phyloP scores from a whole-genome alignment of 2,329 filamentous ascomycete species.

The Achaetomium macrosporum region DNA sequence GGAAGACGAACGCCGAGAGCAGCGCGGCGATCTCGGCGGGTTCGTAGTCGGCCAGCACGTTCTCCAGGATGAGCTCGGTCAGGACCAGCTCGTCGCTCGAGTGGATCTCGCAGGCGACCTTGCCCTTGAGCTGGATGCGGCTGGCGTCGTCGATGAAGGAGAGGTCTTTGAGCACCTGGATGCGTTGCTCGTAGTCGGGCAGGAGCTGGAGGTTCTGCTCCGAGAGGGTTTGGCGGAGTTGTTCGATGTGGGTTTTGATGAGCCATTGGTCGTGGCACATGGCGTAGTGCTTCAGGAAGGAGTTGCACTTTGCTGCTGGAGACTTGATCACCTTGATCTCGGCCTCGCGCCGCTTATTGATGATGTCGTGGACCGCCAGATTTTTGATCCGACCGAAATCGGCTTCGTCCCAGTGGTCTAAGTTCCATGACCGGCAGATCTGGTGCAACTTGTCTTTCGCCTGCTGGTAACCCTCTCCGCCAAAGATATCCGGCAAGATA shows the following conservation, averaged over 20 bases:
- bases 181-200: conserved; percentile 93
- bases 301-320: conserved; percentile 62
- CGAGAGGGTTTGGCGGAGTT: conserved; percentile 82
- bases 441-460: conserved; percentile 65
- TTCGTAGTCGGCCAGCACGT: conserved; percentile 90
- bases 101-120: conserved; percentile 97
- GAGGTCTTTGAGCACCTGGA: conserved; percentile 84
- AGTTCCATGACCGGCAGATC: conserved; percentile 68
- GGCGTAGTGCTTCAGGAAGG: conserved; percentile 87
- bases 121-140: conserved; percentile 92
- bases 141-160: conserved; percentile 83
- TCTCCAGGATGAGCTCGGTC: conserved; percentile 93
- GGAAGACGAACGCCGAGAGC: conserved; percentile 91
- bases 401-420: conserved; percentile 73
- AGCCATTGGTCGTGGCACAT: conserved; percentile 97
- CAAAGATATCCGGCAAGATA: conserved; percentile 55
- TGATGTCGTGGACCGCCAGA: conserved; percentile 70
- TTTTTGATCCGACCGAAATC: conserved; percentile 79
- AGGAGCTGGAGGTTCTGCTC: conserved; percentile 94
- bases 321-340: conserved; percentile 58
- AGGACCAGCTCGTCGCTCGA: conserved; percentile 94
- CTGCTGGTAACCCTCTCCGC: conserved; percentile 41
- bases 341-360: conserved; percentile 63
- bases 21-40: conserved; percentile 94
- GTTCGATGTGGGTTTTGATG: conserved; percentile 86